phyloP scores from a whole-genome alignment of 768 basidiomycete genomes.

The Mycena alexandri region DNA sequence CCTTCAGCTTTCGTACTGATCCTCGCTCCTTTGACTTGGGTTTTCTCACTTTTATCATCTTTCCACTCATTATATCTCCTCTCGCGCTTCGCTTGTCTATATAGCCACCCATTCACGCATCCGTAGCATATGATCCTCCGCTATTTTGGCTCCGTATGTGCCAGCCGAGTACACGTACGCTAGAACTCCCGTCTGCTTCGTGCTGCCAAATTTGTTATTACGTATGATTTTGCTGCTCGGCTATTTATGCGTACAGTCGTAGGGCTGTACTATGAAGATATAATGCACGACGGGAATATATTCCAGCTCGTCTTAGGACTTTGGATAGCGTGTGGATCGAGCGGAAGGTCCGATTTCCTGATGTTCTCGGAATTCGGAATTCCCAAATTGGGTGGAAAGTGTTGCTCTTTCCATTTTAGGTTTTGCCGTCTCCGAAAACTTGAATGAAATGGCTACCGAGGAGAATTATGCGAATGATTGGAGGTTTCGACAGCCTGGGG shows the following conservation, averaged over 20 bases:
- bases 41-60: conserved; percentile 1
- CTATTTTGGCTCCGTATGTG: neutral
- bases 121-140: conserved; percentile 15
- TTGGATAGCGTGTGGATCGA: neutral
- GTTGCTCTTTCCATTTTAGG: neutral
- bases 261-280: neutral
- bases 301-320: neutral
- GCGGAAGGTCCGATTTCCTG: neutral
- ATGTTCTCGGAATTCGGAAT: neutral
- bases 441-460: too few relatives aligned
- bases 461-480: too few relatives aligned
- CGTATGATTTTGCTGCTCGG: conserved; percentile 1
- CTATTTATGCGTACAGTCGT: neutral
- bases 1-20: neutral
- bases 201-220: neutral
- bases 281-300: neutral
- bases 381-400: neutral
- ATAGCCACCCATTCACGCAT: neutral
- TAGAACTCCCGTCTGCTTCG: neutral
- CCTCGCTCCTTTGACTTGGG: conserved; percentile 1
- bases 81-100: neutral
- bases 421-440: too few relatives aligned
- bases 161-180: neutral
- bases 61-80: conserved; percentile 1
- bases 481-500: too few relatives aligned